Evolutionary conservation across 495 filamentous ascomycete species (phyloP), one percentile per base, ranked within the genome.

Genomic region (Neohortaea acidophila): DNA sequence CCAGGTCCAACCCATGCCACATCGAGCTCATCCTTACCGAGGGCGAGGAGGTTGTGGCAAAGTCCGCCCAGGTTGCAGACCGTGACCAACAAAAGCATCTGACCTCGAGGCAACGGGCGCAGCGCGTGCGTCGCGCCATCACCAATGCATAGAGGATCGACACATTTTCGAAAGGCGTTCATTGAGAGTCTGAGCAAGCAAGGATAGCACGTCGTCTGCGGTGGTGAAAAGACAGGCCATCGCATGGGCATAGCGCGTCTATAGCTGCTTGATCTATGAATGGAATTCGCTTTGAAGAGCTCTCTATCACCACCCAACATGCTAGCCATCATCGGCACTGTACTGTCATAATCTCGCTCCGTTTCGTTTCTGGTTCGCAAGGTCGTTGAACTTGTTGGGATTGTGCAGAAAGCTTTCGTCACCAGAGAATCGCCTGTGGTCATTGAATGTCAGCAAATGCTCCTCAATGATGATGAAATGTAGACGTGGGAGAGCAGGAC

Each of bases 11-110:
- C 73, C 89, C 89, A 46, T 99, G 85, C 78, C 89, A 99, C 73
- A 89, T 99, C 66, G 89, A 99, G 70, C 68, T 96, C 43, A 96
- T 99, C 77, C 76, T 99, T 51, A 93, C 91, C 56, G 91, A 99
- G 72, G 82, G 72, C 39, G 75, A 84, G 56, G 89, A 99, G 72
- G 70, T 79, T 47, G 78, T 93, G 46, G 72, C 84, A 66, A 94
- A 94, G 72, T 73, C 70, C 26, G 69, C 75, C 49, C 59, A 69
- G 27, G 68, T 74, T 51, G 69, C 68, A 37, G 65, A 70, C 50
- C 68, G 71, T 44, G 70, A 79, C 49, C 52, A 61, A 32, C 54
- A 58, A 43, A 76, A 73, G 54, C 47, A 50, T 26, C 66, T 97
- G 54, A 81, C 61, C 69, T 79, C 81, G 40, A 77, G 84, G 64